Conservation (phyloP, 148 eudicot species). For the Rhododendron mucronatum region DNA sequence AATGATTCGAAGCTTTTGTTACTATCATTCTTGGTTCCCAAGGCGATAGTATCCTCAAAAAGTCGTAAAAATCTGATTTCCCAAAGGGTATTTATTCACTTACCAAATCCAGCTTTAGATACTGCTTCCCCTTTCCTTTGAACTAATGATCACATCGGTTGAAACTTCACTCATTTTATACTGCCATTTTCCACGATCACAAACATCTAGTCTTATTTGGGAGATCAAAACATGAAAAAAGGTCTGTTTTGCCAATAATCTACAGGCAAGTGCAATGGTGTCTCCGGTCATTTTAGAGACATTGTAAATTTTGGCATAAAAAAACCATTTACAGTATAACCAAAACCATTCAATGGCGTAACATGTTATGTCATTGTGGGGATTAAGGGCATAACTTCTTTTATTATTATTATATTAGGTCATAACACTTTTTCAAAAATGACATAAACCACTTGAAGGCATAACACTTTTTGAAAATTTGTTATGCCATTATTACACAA, state of each 20-base stretch:
- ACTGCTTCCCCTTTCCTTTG: not conserved
- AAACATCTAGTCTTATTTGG: slow-evolving; percentile 8
- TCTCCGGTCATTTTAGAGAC: too few relatives aligned
- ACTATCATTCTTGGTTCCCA: not conserved
- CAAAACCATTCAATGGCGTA: too few relatives aligned
- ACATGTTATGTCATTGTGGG: too few relatives aligned
- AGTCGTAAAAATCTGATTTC: not conserved
- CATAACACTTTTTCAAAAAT: too few relatives aligned
- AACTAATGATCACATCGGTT: not conserved
- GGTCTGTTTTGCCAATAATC: not conserved
- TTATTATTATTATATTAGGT: too few relatives aligned
- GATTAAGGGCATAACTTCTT: too few relatives aligned
- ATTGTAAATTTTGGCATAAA: too few relatives aligned
- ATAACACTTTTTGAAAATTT: too few relatives aligned
- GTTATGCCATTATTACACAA: too few relatives aligned
- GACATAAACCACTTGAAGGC: too few relatives aligned
- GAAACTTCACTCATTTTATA: not conserved
- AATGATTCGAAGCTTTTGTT: not conserved
- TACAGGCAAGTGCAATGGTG: too few relatives aligned
- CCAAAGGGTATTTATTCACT: not conserved
- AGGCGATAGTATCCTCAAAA: not conserved
- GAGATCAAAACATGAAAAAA: not conserved
- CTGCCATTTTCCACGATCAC: not conserved
- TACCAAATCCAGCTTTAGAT: not conserved
- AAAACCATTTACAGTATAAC: too few relatives aligned